phyloP scores from a whole-genome alignment of 805 yeast genomes.

The Lipomyces starkeyi region DNA sequence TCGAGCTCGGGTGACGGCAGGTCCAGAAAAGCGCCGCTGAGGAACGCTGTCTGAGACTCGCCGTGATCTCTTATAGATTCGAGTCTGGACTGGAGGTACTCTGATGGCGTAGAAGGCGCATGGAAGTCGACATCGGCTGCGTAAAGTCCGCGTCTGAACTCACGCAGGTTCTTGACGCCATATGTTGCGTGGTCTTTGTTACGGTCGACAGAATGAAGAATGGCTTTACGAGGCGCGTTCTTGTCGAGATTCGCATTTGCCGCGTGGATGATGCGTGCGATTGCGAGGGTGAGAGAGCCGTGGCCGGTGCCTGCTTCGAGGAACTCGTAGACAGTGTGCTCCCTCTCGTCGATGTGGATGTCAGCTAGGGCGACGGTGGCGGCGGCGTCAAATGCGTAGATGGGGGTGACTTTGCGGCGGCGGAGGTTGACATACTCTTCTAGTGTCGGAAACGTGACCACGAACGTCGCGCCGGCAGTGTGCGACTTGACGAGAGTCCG shows the following conservation, averaged over 20 bases:
- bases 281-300: conserved; percentile 56
- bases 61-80: conserved; percentile 37
- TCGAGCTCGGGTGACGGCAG: conserved; percentile 54
- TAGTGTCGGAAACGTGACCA: conserved; percentile 51
- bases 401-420: conserved; percentile 57
- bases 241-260: conserved; percentile 48
- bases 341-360: conserved; percentile 48
- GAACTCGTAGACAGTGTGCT: conserved; percentile 48
- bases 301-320: conserved; percentile 64
- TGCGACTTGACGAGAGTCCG: conserved; percentile 45
- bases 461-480: conserved; percentile 43
- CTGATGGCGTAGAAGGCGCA: conserved; percentile 39
- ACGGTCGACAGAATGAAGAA: conserved; percentile 55
- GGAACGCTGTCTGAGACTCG: conserved; percentile 42
- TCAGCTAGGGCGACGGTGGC: conserved; percentile 56
- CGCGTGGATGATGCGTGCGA: conserved; percentile 52
- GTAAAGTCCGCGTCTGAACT: conserved; percentile 54
- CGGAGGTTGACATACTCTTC: conserved; percentile 55
- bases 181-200: conserved; percentile 50
- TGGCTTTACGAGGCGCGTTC: conserved; percentile 50
- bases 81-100: conserved; percentile 23
- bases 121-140: conserved; percentile 55
- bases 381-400: conserved; percentile 57
- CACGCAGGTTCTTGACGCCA: conserved; percentile 51
- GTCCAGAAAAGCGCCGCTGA: conserved; percentile 55